These are phyloP conservation scores for Termitomyces sp. DNA, from an alignment of 768 basidiomycete species.

Conservation along the genomic window DNA sequence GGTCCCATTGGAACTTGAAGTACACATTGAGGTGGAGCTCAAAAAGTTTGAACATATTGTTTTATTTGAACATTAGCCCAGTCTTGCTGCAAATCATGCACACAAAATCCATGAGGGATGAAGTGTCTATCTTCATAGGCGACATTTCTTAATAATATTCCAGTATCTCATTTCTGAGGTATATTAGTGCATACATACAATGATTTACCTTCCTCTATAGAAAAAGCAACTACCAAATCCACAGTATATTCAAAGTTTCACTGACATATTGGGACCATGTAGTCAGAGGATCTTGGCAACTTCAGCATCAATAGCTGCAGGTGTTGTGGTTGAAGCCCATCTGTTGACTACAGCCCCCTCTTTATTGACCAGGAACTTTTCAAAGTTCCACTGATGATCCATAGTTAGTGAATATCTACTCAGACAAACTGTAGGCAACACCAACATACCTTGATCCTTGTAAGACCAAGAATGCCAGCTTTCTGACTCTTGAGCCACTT, in stretches of 20 bases:
- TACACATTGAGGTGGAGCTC: no score
- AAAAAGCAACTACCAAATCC: not conserved
- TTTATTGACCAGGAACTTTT: slow-evolving; percentile 82
- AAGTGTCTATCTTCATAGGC: not conserved
- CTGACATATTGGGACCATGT: not conserved
- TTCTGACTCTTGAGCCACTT: slow-evolving; percentile 83
- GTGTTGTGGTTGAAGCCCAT: slow-evolving; percentile 77
- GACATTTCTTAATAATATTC: not conserved
- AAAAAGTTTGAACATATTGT: no score
- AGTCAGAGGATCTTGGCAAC: slow-evolving; percentile 57
- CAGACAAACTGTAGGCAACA: not conserved
- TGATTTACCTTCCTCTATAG: slow-evolving; percentile 3
- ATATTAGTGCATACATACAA: not conserved
- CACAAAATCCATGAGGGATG: no score
- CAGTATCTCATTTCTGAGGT: no score
- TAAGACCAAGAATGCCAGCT: slow-evolving; percentile 65
- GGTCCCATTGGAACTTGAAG: no score
- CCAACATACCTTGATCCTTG: slow-evolving; percentile 64
- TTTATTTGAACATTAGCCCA: no score
- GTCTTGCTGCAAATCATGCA: no score
- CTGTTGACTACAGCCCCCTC: slow-evolving; percentile 71
- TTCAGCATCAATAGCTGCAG: slow-evolving; percentile 57
- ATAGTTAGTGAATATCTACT: not conserved
- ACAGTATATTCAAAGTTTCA: not conserved
- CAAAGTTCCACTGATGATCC: slow-evolving; percentile 78